These are phyloP conservation scores for Pseudopithomyces chartarum DNA, from an alignment of 2,329 filamentous ascomycete species.

Conservation along the genomic window DNA sequence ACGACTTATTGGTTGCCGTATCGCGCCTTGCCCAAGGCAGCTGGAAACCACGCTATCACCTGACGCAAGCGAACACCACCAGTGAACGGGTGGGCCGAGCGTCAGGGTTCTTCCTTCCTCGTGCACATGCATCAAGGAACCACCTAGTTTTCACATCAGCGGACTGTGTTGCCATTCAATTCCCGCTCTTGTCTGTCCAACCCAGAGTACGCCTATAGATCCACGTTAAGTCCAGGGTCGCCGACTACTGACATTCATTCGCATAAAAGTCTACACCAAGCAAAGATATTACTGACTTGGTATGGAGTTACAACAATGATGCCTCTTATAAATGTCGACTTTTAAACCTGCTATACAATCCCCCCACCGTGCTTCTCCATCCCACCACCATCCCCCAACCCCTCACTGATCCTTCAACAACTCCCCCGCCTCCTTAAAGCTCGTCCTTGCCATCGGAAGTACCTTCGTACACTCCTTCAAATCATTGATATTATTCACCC, in stretches of 20 bases:
- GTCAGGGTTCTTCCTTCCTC: not conserved
- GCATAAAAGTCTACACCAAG: too few species aligned
- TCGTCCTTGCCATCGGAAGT: conserved; percentile 36
- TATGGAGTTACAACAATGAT: too few species aligned
- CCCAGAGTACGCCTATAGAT: too few species aligned
- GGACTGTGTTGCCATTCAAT: not conserved
- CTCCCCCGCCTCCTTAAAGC: conserved; percentile 17
- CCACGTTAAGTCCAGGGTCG: too few species aligned
- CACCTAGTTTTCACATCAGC: too few species aligned
- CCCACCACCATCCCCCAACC: not conserved
- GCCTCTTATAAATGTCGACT: too few species aligned
- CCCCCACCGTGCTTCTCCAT: not conserved
- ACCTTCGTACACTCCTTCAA: conserved; percentile 60
- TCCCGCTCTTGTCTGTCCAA: too few species aligned
- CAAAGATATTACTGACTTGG: too few species aligned
- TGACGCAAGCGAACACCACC: not conserved
- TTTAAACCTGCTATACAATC: too few species aligned
- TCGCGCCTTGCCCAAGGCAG: conserved; percentile 4
- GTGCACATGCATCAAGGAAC: not conserved
- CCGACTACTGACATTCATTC: too few species aligned
- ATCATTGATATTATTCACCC: conserved; percentile 59
- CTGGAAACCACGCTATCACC: not conserved
- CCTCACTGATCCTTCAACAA: conserved; percentile 12
- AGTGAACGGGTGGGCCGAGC: not conserved
- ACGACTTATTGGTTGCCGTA: not conserved